Evolutionary conservation across 768 basidiomycete genomes (phyloP).

Genomic region (Naganishia onofrii): DNA sequence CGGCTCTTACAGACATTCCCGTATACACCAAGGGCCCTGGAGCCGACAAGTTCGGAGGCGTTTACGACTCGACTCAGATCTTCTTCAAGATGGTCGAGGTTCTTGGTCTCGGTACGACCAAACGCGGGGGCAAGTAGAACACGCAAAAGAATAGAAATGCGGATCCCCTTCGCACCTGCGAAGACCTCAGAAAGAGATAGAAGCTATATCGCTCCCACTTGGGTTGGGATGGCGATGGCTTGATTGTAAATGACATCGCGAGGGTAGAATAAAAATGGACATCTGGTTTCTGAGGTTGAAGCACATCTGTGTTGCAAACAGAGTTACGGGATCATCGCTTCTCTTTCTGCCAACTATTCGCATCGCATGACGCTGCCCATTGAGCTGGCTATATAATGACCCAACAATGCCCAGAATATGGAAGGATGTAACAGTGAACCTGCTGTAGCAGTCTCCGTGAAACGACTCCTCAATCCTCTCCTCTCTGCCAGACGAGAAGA

Average conservation of each 20-base stretch:
- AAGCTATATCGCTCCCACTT: not conserved
- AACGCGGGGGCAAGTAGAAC: not conserved
- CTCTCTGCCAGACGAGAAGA: too few species aligned
- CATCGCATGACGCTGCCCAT: too few species aligned
- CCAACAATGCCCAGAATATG: too few species aligned
- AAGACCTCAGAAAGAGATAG: not conserved
- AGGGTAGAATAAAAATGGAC: not conserved
- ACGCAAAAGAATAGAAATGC: not conserved
- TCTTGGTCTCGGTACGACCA: conserved; percentile 43
- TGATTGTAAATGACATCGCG: not conserved
- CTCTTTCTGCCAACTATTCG: too few species aligned
- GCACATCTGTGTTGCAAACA: too few species aligned
- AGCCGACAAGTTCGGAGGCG: conserved; percentile 51
- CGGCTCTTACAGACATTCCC: conserved; percentile 46
- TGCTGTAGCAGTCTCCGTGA: too few species aligned
- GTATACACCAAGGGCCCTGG: conserved; percentile 49
- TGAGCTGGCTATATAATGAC: too few species aligned
- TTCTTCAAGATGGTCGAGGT: conserved; percentile 51
- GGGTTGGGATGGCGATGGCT: not conserved
- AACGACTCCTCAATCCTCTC: too few species aligned
- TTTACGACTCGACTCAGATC: conserved; percentile 47
- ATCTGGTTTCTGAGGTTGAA: not conserved
- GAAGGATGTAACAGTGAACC: too few species aligned
- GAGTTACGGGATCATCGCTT: too few species aligned
- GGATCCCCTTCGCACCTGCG: not conserved